Base-by-base conservation (phyloP, 257 asterid genomes). In the Solanum peruvianum region DNA sequence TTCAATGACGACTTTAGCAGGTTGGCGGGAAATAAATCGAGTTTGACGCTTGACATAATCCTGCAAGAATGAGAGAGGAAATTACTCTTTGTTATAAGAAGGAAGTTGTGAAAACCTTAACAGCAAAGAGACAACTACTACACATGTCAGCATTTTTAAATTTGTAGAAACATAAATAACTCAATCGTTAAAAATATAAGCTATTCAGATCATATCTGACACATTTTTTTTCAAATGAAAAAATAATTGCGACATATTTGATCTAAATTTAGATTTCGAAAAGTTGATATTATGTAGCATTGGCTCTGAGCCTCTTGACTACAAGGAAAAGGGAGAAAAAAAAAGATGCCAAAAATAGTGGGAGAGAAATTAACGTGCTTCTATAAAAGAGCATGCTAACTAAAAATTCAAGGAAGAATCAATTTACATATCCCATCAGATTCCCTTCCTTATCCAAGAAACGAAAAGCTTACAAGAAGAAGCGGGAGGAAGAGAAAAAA, bases 11-110 rank as follows among this genome's bases (percentile, higher is more conserved):
- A 91, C 92, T 86, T 91, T 89, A 84, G 99, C 98, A 87, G 99
- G 98, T 89, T 92, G 87, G 72, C 96, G 94, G 69, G 99, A 97
- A 88, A 97, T 94, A 92, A 97, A 97, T 86, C 98, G 99, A 88
- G 99, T 97, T 92, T 97, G 99, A 87, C 97, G 90, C 91, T 92
- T 93, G 81, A 96, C 93, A 87, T 91, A 90, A 86, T 97, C 99
- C 99, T 97, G 93, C 52, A 87, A 75, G 47, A 83, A 86, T 35
- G 71, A 73, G 27, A 60, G 21, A 80, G 42, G 25, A 64, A 29
- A 78, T 45, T 78, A 29, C 9, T 9, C n/a, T 76, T 77, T 41
- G 25, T 14, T 77, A 77, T 25, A 77, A 44, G 1, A 77, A 77
- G 83, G 62, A 42, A 44, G 62, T 44, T 44, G 60, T 4, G 13